phyloP scores from a whole-genome alignment of 768 basidiomycete genomes.

The Psilocybe cyanescens region DNA sequence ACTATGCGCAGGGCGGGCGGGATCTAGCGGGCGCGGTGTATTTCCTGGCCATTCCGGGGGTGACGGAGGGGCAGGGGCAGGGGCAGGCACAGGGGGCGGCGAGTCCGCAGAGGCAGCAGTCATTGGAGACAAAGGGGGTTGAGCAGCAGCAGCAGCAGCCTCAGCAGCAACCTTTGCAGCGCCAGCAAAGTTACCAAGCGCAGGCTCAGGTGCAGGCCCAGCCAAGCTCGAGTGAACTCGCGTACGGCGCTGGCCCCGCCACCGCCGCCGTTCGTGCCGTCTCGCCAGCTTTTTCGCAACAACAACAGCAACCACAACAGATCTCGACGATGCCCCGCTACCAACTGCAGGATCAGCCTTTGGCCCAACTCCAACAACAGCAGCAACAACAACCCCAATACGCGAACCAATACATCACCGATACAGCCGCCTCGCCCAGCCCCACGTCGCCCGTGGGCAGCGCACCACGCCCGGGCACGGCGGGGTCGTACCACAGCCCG shows the following conservation, averaged over 20 bases:
- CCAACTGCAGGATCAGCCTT: slow-evolving; percentile 21
- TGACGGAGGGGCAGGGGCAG: slow-evolving; percentile 40
- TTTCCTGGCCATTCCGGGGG: slow-evolving; percentile 77
- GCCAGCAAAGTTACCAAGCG: slow-evolving; percentile 14
- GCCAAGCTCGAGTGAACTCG: slow-evolving; percentile 1
- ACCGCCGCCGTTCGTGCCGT: slow-evolving; percentile 5
- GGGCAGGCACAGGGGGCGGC: slow-evolving; percentile 13
- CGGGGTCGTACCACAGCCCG: slow-evolving; percentile 16
- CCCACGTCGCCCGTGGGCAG: not conserved
- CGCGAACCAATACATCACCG: not conserved
- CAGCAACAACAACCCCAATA: slow-evolving; percentile 9
- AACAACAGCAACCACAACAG: slow-evolving; percentile 29
- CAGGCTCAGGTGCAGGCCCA: slow-evolving; percentile 18
- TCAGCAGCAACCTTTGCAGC: slow-evolving; percentile 17
- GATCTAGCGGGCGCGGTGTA: slow-evolving; percentile 80
- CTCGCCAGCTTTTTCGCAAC: slow-evolving; percentile 13
- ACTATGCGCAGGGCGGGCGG: slow-evolving; percentile 80
- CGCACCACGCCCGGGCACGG: not conserved
- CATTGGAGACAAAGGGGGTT: slow-evolving; percentile 9
- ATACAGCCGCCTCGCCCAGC: not conserved
- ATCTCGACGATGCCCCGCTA: slow-evolving; percentile 16
- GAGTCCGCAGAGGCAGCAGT: slow-evolving; percentile 14
- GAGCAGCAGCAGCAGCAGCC: slow-evolving; percentile 14
- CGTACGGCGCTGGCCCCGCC: slow-evolving; percentile 11
- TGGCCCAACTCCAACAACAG: slow-evolving; percentile 21